Evolutionary conservation across 371 early-diverging fungal genomes (phyloP), one percentile per base, ranked within the genome.

Genomic region (Mortierella sp.): DNA sequence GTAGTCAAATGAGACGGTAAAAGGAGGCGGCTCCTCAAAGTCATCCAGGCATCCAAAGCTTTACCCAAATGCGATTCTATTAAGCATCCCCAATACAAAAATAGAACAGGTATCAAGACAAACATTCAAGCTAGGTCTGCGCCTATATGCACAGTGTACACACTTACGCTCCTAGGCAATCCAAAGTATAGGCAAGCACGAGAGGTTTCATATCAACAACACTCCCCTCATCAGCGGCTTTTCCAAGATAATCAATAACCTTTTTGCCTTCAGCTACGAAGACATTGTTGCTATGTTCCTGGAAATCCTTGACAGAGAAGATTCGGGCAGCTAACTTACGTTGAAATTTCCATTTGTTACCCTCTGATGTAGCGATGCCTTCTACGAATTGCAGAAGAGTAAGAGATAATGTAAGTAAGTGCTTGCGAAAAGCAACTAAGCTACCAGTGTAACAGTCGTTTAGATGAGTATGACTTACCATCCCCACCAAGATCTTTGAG

Each of bases 281-380:
- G 0, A 85, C 84, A 62, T 66, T 61, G 75, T 81, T 84, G 32
- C 83, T 84, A 51, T 82, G 83, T 40, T 91, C 90, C 66, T 89
- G 85, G 64, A 89, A 92, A 66, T 90, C 91, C 66, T 85, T 86
- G 58, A 90, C 89, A 59, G 85, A 89, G 74, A 93, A 92, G 34
- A 93, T 89, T 51, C 83, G 79, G 58, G 85, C 76, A 9, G 91
- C 89, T 5, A 87, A 75, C 75, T 92, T 92, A 31, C 93, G 82
- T 51, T 89, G 89, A 37, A 72, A 84, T 45, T 76, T 85, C 92
- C 93, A 91, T 0, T 82, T 51, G 23, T 86, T 85, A 12, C 93
- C 93, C 62, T 92, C 91, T 1, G 85, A 75, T 61, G 83, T 85
- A 72, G 92, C 91, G 60, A 94, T 92, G 49, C 92, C 63, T 62